Conservation (phyloP, 345 rosid genomes). For the Moringa oleifera region DNA sequence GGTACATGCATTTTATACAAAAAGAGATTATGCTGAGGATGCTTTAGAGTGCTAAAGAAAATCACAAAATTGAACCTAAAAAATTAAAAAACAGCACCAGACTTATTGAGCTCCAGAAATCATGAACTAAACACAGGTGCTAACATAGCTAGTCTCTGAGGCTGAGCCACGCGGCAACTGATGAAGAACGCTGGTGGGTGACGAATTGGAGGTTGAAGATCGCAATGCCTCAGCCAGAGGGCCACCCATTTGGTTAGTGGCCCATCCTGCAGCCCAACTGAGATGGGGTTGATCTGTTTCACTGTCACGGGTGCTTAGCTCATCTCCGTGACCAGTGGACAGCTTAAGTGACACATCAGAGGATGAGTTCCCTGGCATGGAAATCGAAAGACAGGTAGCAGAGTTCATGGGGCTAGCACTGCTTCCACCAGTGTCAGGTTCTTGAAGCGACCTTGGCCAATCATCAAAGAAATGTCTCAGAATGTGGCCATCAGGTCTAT, state of each 20-base stretch:
- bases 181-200: constrained; percentile 75
- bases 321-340: constrained; percentile 57
- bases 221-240: constrained; percentile 85
- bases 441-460: constrained; percentile 65
- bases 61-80: not conserved
- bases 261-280: constrained; percentile 63
- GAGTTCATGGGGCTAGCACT: constrained; percentile 31
- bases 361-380: constrained; percentile 61
- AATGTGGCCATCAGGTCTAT: constrained; percentile 52
- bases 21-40: not conserved
- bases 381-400: constrained; percentile 60
- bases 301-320: constrained; percentile 16
- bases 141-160: constrained; percentile 30
- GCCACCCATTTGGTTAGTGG: constrained; percentile 70
- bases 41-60: not conserved
- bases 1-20: not conserved
- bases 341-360: constrained; percentile 87
- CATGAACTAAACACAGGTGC: constrained; percentile 19
- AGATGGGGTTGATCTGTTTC: constrained; percentile 41
- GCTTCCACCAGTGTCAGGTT: constrained; percentile 34
- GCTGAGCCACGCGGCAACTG: constrained; percentile 47
- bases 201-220: constrained; percentile 51
- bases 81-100: too few relatives aligned
- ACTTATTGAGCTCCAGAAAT: not conserved
- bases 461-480: constrained; percentile 84